Conservation (phyloP, 768 basidiomycete species). For the Polyporus arcularius region DNA sequence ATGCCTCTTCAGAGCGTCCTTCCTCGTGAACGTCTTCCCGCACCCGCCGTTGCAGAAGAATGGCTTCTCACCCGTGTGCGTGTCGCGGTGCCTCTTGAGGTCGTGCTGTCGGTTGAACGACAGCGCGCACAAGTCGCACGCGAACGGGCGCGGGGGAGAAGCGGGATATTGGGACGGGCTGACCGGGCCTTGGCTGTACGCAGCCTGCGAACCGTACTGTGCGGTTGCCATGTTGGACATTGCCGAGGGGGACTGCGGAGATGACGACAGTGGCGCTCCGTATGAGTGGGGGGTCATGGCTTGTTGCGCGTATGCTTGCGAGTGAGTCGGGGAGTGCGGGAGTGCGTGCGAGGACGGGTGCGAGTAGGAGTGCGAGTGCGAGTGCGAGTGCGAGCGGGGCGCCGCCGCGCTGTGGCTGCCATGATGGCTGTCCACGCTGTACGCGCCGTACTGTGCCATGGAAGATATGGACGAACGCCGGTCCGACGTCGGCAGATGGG, state of each 20-base stretch:
- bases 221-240: conserved; percentile 16
- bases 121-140: conserved; percentile 61
- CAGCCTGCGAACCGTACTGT: conserved; percentile 27
- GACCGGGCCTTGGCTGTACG: conserved; percentile 20
- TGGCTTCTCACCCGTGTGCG: conserved; percentile 84
- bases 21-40: conserved; percentile 85
- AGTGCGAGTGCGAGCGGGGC: conserved; percentile 17
- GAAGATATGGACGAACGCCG: conserved; percentile 18
- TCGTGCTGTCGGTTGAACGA: conserved; percentile 89
- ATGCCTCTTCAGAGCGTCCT: conserved; percentile 84
- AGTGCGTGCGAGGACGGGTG: conserved; percentile 8
- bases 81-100: conserved; percentile 81
- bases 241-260: conserved; percentile 19
- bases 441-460: conserved; percentile 19
- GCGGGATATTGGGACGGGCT: conserved; percentile 36
- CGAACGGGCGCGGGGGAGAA: conserved; percentile 41
- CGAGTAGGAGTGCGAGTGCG: conserved; percentile 18
- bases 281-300: conserved; percentile 20
- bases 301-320: conserved; percentile 22
- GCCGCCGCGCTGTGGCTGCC: conserved; percentile 7
- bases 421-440: conserved; percentile 14
- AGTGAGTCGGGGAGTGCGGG: conserved; percentile 17
- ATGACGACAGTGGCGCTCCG: conserved; percentile 23
- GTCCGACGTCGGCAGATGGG: conserved; percentile 21
- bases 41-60: conserved; percentile 83